phyloP scores from a whole-genome alignment of 1,284 basidiomycete species.

The Trametes sp. region DNA sequence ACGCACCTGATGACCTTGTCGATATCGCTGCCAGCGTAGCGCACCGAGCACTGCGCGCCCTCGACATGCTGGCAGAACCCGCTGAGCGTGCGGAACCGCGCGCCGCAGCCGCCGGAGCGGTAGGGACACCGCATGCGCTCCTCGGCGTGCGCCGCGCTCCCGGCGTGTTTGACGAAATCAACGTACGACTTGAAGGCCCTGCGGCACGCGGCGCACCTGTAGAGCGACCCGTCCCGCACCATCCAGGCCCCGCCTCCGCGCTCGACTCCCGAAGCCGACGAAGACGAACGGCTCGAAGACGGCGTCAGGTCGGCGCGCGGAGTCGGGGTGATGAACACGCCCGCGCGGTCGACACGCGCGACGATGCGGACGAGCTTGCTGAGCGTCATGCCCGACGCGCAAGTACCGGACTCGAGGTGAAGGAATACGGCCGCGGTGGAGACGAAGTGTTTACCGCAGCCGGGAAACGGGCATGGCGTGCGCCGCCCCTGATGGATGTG shows the following conservation, averaged over 20 bases:
- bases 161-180: constrained; percentile 31
- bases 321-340: too few species aligned
- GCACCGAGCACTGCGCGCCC: constrained; percentile 35
- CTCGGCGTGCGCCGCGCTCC: constrained; percentile 37
- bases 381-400: constrained; percentile 42
- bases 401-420: constrained; percentile 45
- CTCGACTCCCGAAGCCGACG: neutral
- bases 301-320: neutral
- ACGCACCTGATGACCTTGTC: neutral
- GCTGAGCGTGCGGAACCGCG: constrained; percentile 40
- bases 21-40: neutral
- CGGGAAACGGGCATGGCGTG: constrained; percentile 34
- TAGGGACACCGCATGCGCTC: constrained; percentile 35
- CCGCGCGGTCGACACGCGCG: constrained; percentile 37
- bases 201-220: constrained; percentile 48
- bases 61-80: constrained; percentile 44
- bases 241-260: constrained; percentile 39
- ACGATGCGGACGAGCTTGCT: constrained; percentile 37
- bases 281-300: neutral
- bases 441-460: constrained; percentile 40
- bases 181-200: constrained; percentile 22
- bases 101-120: constrained; percentile 31
- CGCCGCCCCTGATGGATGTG: constrained; percentile 34
- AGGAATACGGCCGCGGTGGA: constrained; percentile 40
- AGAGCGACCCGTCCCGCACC: constrained; percentile 45